Conservation (phyloP, 2,329 filamentous ascomycete species). For the Balansia obtecta region DNA sequence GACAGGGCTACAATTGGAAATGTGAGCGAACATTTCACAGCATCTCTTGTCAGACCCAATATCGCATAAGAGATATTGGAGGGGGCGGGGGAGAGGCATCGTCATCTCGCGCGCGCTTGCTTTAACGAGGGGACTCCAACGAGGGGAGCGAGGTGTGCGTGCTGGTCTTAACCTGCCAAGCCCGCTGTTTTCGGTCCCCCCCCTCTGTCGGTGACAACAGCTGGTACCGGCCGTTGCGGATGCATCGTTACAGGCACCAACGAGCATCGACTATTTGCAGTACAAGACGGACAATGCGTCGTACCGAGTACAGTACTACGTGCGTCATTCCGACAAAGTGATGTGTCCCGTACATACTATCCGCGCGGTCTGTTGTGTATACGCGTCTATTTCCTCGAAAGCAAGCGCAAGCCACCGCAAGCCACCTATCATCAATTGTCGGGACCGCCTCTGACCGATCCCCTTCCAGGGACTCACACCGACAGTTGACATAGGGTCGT, state of each 20-base stretch:
- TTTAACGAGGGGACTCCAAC: neutral
- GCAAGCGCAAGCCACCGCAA: neutral
- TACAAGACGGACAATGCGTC: neutral
- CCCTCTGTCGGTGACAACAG: neutral
- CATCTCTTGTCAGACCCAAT: neutral
- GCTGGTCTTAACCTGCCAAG: neutral
- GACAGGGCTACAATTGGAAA: neutral
- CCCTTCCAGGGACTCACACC: neutral
- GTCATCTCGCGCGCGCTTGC: neutral
- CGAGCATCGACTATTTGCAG: neutral
- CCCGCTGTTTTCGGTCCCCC: neutral
- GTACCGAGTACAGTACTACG: neutral
- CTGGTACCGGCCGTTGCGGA: neutral
- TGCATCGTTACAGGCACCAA: neutral
- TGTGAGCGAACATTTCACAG: neutral
- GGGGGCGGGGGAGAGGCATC: neutral
- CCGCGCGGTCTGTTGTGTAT: neutral
- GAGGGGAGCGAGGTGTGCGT: neutral
- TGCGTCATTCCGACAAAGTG: too few relatives aligned
- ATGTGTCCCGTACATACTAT: neutral
- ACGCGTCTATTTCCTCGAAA: neutral
- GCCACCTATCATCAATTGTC: neutral
- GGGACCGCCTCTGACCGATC: neutral
- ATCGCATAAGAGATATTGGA: too few relatives aligned
- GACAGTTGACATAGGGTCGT: neutral